A percentile compares a stretch with the other conserved stretches of the same genome.
phyloP scores from a whole-genome alignment of 2,329 filamentous ascomycete species.

The Fusarium caatingaense region DNA sequence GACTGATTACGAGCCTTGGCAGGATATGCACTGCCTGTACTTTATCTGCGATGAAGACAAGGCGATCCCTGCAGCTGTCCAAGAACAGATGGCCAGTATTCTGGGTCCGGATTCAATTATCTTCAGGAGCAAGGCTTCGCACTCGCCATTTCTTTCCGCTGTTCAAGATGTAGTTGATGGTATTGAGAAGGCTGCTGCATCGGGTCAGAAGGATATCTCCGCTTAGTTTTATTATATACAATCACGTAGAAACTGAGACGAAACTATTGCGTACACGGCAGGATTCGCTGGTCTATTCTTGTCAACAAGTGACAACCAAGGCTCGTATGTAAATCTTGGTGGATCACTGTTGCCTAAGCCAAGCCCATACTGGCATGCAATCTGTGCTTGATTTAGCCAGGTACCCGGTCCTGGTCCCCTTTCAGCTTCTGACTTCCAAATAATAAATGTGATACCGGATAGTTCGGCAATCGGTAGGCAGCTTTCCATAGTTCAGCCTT shows the following conservation, averaged over 20 bases:
- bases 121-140: constrained; percentile 5
- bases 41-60: constrained; percentile 11
- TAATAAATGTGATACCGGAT: too few relatives aligned
- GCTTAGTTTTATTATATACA: not conserved
- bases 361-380: too few relatives aligned
- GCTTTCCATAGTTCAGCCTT: too few relatives aligned
- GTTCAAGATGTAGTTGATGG: constrained; percentile 8
- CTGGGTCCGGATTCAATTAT: not conserved
- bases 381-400: too few relatives aligned
- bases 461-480: too few relatives aligned
- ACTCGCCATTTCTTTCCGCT: constrained; percentile 13
- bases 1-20: constrained; percentile 9
- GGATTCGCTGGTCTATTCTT: too few relatives aligned
- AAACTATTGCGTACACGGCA: too few relatives aligned
- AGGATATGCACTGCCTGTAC: constrained; percentile 6
- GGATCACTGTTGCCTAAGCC: too few relatives aligned
- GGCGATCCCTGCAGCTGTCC: constrained; percentile 6
- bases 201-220: not conserved
- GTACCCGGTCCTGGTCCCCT: accelerated
- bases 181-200: not conserved
- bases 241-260: not conserved
- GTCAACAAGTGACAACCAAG: too few relatives aligned
- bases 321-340: too few relatives aligned
- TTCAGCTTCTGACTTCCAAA: too few relatives aligned
- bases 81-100: constrained; percentile 5